A percentile compares a stretch with the other conserved stretches of the same genome.
Conservation (phyloP, 495 filamentous ascomycete genomes). For the Tuber melanosporum region DNA sequence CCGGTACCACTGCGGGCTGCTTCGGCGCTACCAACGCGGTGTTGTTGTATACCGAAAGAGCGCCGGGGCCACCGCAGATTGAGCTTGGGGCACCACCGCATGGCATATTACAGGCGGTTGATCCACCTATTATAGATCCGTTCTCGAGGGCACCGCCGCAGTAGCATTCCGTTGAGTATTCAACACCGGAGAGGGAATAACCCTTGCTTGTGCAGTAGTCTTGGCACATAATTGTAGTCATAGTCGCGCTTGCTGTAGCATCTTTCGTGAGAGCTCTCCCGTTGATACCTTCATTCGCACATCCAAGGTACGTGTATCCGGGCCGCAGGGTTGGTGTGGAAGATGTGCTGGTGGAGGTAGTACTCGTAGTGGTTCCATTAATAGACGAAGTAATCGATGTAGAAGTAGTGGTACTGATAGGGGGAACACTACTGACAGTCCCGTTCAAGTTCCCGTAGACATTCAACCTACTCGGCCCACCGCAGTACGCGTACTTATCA, state of each 20-base stretch:
- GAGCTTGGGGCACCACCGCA: conserved; percentile 43
- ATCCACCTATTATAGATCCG: conserved; percentile 33
- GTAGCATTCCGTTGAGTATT: conserved; percentile 42
- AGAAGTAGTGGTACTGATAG: conserved; percentile 13
- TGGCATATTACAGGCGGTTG: conserved; percentile 41
- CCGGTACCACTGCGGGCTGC: conserved; percentile 18
- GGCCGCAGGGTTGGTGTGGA: conserved; percentile 5
- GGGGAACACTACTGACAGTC: neutral
- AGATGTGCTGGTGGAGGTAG: neutral
- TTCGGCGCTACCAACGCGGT: conserved; percentile 30
- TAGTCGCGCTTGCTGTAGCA: conserved; percentile 14
- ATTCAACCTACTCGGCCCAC: conserved; percentile 21
- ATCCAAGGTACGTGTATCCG: conserved; percentile 20
- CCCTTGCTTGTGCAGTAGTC: conserved; percentile 24
- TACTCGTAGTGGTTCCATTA: neutral
- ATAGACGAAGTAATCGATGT: neutral
- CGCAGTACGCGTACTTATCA: conserved; percentile 25
- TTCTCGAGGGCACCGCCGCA: conserved; percentile 41
- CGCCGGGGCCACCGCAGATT: conserved; percentile 46
- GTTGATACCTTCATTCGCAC: conserved; percentile 28
- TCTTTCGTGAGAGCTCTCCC: conserved; percentile 31
- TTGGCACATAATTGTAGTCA: conserved; percentile 29
- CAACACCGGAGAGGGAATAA: conserved; percentile 28
- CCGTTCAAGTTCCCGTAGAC: conserved; percentile 37
- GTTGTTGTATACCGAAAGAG: conserved; percentile 44